Evolutionary conservation across 2,329 filamentous ascomycete species (phyloP).

Genomic region (Colletotrichum cordylinicola): DNA sequence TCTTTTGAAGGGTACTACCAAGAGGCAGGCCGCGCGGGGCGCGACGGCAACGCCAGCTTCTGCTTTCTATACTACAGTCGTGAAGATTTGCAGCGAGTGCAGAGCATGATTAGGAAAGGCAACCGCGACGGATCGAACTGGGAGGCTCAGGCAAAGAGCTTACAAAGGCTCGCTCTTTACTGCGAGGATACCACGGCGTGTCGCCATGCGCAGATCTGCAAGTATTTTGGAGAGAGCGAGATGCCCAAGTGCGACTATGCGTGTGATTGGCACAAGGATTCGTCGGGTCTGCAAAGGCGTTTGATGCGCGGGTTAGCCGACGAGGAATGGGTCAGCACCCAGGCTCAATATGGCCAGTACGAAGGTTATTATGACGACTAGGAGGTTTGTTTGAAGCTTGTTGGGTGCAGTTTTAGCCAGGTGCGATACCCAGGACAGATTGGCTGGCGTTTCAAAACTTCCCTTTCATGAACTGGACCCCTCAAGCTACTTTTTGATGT

Average conservation of each 20-base stretch:
- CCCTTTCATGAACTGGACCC: not conserved
- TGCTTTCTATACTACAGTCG: constrained; percentile 92
- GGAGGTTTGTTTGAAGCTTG: not conserved
- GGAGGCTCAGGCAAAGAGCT: constrained; percentile 64
- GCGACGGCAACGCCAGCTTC: constrained; percentile 85
- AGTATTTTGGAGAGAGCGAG: constrained; percentile 75
- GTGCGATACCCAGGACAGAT: not conserved
- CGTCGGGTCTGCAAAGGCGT: constrained; percentile 59
- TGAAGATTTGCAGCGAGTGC: constrained; percentile 81
- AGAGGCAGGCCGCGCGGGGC: constrained; percentile 88
- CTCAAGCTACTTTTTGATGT: not conserved
- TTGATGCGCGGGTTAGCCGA: constrained; percentile 62
- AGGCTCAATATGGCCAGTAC: constrained; percentile 63
- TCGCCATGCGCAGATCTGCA: constrained; percentile 76
- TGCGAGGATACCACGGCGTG: constrained; percentile 80
- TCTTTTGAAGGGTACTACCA: constrained; percentile 97
- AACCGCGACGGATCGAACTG: constrained; percentile 45
- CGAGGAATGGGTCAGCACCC: constrained; percentile 69
- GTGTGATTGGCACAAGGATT: constrained; percentile 80
- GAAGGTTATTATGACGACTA: constrained; percentile 59
- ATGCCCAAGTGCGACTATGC: constrained; percentile 72
- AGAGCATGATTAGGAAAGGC: constrained; percentile 58
- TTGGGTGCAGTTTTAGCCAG: not conserved
- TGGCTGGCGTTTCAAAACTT: not conserved
- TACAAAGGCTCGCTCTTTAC: constrained; percentile 75